Base-by-base conservation (phyloP, 1,139 yeast species). In the Taphrina deformans region DNA sequence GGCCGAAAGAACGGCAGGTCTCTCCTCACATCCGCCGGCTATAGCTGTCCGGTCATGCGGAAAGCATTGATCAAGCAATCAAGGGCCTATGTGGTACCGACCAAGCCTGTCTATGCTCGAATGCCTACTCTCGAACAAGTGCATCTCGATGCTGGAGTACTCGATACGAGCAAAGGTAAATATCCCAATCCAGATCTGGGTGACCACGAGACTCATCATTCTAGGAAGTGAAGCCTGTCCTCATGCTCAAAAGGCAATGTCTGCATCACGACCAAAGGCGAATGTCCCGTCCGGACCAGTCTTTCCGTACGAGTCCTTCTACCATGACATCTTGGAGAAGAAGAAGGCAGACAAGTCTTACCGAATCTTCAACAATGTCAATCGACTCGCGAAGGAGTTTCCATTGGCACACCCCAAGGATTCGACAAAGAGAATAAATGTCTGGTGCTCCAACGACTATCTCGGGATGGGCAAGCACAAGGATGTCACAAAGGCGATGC, bases 381-480 rank as follows among this genome's bases (percentile, higher is more conserved):
- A 93, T 80, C 86, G 99, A 71, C 83, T 93, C 73, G 98, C 98
- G 62, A 81, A 86, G 69, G 97, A 92, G 74, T 93, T 90, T 74
- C 99, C 99, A 52, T 80, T 79, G 72, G 99, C 99, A 52, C 99
- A 93, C 75, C 84, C 95, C 70, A 82, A 85, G 64, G 71, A 76
- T 53, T 92, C 87, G 73, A 74, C 73, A 62, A 96, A 90, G 72
- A 88, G 89, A 75, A 99, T 93, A 68, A 89, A 96, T 66, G 99
- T 93, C 66, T 93, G 99, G 99, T 93, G 99, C 74, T 91, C 98
- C 53, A 93, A 93, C 76, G 99, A 93, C 77, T 93, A 93, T 77
- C 81, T 93, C 69, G 97, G 98, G 21, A 89, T 95, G 95, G 95
- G 97, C 62, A 85, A 84, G 73, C 88, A 93, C 75, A 82, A 82